These are phyloP conservation scores for Candida parachauliodes DNA, from an alignment of 805 yeast species.

Conservation along the genomic window DNA sequence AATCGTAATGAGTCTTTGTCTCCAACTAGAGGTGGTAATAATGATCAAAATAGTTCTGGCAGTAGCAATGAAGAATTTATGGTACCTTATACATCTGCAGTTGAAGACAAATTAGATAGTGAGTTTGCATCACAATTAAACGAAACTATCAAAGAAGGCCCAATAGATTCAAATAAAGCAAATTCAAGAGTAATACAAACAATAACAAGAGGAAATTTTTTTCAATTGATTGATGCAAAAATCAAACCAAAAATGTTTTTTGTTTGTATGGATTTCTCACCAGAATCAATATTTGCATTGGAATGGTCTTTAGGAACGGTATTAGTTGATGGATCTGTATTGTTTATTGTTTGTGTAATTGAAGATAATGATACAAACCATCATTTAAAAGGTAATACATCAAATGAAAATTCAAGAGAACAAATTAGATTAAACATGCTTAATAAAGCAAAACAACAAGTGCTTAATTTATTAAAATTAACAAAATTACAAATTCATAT, in stretches of 20 bases:
- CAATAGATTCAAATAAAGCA: conserved; percentile 48
- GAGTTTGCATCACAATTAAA: conserved; percentile 54
- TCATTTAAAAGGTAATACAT: conserved; percentile 36
- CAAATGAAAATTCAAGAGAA: conserved; percentile 35
- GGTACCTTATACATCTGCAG: conserved; percentile 67
- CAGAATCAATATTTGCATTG: conserved; percentile 78
- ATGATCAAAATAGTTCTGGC: neutral
- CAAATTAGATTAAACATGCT: conserved; percentile 35
- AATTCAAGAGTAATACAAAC: conserved; percentile 65
- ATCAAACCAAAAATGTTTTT: conserved; percentile 58
- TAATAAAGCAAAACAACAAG: conserved; percentile 42
- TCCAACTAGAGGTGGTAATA: conserved; percentile 9
- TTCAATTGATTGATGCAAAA: conserved; percentile 44
- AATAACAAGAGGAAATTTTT: conserved; percentile 65
- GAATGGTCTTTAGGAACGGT: conserved; percentile 89
- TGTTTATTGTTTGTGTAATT: conserved; percentile 65
- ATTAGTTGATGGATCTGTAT: conserved; percentile 74
- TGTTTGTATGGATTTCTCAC: conserved; percentile 77
- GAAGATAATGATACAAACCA: conserved; percentile 45
- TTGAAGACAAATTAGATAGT: conserved; percentile 60
- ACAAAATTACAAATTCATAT: conserved; percentile 72
- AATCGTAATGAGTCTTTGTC: conserved; percentile 9
- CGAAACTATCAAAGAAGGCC: conserved; percentile 52
- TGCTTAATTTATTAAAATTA: conserved; percentile 48
- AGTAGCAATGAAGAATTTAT: conserved; percentile 25